phyloP scores from a whole-genome alignment of 768 basidiomycete genomes.

The Obba rivulosa region DNA sequence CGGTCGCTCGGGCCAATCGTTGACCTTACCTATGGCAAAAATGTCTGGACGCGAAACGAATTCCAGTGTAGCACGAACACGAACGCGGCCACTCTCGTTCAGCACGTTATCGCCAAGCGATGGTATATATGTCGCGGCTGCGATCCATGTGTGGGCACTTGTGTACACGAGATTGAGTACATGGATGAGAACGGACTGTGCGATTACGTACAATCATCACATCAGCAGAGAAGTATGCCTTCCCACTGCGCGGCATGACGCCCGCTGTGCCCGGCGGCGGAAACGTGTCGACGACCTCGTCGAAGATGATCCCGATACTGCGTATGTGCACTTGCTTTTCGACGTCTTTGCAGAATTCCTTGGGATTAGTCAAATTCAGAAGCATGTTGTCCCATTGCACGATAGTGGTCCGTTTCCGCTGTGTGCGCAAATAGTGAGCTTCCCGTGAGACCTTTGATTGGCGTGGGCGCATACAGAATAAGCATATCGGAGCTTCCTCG shows the following conservation, averaged over 20 bases:
- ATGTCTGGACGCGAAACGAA: constrained; percentile 44
- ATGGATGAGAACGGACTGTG: neutral
- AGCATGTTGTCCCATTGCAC: constrained; percentile 50
- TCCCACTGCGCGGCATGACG: constrained; percentile 47
- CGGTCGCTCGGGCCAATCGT: constrained; percentile 62
- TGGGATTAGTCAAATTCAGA: constrained; percentile 51
- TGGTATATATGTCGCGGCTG: constrained; percentile 47
- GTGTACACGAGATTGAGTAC: neutral
- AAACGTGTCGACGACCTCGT: constrained; percentile 45
- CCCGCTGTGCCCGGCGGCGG: constrained; percentile 30
- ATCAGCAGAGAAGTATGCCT: constrained; percentile 42
- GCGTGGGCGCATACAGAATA: constrained; percentile 29
- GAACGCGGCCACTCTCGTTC: constrained; percentile 36
- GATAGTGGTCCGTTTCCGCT: constrained; percentile 51
- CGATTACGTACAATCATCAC: constrained; percentile 46
- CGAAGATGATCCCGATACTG: constrained; percentile 45
- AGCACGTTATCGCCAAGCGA: constrained; percentile 34
- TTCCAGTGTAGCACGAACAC: constrained; percentile 54
- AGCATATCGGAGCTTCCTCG: constrained; percentile 40
- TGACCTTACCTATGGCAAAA: constrained; percentile 63
- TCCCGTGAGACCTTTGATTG: neutral
- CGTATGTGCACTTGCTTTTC: constrained; percentile 36
- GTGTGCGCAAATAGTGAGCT: neutral
- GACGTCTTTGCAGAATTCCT: constrained; percentile 44
- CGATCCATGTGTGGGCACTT: constrained; percentile 28